Base-by-base conservation (phyloP, 2,329 filamentous ascomycete species). In the Arthrobotrys pseudoclavata region DNA sequence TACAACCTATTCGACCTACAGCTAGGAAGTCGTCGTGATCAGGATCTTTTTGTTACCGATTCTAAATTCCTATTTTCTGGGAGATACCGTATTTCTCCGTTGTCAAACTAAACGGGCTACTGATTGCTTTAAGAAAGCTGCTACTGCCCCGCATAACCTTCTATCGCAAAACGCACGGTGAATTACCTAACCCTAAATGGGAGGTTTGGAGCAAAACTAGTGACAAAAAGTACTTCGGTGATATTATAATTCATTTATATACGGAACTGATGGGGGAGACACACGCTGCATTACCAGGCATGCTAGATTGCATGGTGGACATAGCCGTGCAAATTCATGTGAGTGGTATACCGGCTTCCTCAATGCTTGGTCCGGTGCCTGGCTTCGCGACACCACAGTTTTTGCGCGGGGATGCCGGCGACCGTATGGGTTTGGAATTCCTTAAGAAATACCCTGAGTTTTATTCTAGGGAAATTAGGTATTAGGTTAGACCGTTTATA, bases 241-340 rank as follows among this genome's bases (percentile, higher is more conserved):
- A 22, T 42, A 55, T 55, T 34, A 13, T 55, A 0, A 12, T 1
- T 4, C 26, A 37, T 42, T 47, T 70, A 29, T 18, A 12, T 4
- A 5, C n/a, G 24, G 47, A 55, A 9, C 6, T 60, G 9, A 7
- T 20, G 4, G 13, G 13, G 20, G 18, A 22, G 52, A n/a, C 24
- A 3, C 24, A 22, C 6, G 18, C 12, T 3, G 55, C n/a, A 10
- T 45, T 53, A 7, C 57, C 68, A 22, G 20, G 31, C 4, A 63
- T 70, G 20, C 24, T 70, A 31, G 68, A 70, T 50, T 52, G 52
- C 18, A 52, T 70, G 15, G 68, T n/a, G 1, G 68, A 63, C 12
- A 55, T 63, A 31, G 18, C 67, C 0, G 18, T 70, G 0, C 24
- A 70, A 26, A 29, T 48, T 9, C 29, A 52, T n/a, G 12, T 20